Base-by-base conservation (phyloP, 192 early-diverging fungal genomes). In the Rhizophagus clarus region DNA sequence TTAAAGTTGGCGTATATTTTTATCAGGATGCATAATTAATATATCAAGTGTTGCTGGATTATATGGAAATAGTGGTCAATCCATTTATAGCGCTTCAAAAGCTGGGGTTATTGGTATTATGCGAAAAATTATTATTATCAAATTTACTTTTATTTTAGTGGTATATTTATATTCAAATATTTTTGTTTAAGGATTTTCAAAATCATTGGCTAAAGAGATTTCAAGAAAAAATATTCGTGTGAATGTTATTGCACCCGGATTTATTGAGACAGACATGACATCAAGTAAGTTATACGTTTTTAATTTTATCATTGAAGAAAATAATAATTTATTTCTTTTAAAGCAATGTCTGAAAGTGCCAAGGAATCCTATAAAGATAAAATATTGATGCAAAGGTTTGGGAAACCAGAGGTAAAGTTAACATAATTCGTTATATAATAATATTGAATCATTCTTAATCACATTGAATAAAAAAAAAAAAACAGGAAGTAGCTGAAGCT, bases 211-310 rank as follows among this genome's bases (percentile, higher is more conserved):
- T 10, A 91, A 89, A 81, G 96, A 97, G 79, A 80, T 96, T 4
- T 95, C 92, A 1, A 88, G 90, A 15, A 81, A 85, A 1, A 88
- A 89, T 17, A 87, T 97, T 17, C 84, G 94, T 26, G 95, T 94
- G 10, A 96, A 96, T 86, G 88, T 89, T 7, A 89, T 97, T 82
- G 92, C 95, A 12, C 96, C 96, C 49, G 96, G 96, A 56, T 97
- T 92, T 80, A 94, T 96, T 60, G 90, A 90, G 9, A 97, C 96
- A 1, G 89, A 94, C 61, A 94, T 95, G 92, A 94, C 90, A 17
- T 68, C 84, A 26, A 84, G 88, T 92, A 87, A 22, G 51, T 56
- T 22, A 51, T 17, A 17, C 8, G 4, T 20, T 51, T 51, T 49
- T 49, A 15, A 0, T 15, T 49, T 47, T 14, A 12, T 49, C 15